Conservation (phyloP, 1,139 yeast genomes). For the Blastobotrys buckinghamii region DNA sequence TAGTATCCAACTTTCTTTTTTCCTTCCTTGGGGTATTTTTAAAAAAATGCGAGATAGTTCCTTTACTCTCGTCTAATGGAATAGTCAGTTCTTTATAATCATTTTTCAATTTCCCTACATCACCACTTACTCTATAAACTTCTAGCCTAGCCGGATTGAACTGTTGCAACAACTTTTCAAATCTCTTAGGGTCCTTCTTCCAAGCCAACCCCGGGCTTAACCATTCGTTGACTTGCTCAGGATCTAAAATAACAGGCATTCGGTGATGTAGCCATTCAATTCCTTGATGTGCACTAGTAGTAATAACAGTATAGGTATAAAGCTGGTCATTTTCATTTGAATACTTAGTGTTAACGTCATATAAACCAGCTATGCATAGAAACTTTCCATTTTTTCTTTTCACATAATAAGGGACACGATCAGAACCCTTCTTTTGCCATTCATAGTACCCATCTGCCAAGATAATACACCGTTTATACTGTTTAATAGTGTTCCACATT, state of each 20-base stretch:
- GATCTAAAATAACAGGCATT: conserved; percentile 62
- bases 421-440: conserved; percentile 45
- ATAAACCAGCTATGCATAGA: conserved; percentile 69
- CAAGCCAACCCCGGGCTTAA: conserved; percentile 39
- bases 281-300: conserved; percentile 59
- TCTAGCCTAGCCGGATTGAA: conserved; percentile 33
- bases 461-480: conserved; percentile 51
- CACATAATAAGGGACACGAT: conserved; percentile 60
- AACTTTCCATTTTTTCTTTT: conserved; percentile 47
- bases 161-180: conserved; percentile 15
- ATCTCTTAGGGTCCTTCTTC: conserved; percentile 34
- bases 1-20: background rate
- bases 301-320: conserved; percentile 63
- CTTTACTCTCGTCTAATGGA: conserved; percentile 31
- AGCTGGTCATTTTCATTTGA: conserved; percentile 22
- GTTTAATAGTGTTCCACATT: conserved; percentile 30
- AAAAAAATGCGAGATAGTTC: conserved; percentile 8
- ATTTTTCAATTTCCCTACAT: conserved; percentile 57
- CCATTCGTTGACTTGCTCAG: conserved; percentile 55
- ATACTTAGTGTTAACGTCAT: conserved; percentile 35
- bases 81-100: conserved; percentile 44
- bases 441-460: conserved; percentile 85
- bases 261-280: conserved; percentile 68
- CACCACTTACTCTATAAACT: conserved; percentile 51
- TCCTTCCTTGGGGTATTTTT: background rate